phyloP scores from a whole-genome alignment of 352 stramenopile species.

The Phytophthora tubulina region DNA sequence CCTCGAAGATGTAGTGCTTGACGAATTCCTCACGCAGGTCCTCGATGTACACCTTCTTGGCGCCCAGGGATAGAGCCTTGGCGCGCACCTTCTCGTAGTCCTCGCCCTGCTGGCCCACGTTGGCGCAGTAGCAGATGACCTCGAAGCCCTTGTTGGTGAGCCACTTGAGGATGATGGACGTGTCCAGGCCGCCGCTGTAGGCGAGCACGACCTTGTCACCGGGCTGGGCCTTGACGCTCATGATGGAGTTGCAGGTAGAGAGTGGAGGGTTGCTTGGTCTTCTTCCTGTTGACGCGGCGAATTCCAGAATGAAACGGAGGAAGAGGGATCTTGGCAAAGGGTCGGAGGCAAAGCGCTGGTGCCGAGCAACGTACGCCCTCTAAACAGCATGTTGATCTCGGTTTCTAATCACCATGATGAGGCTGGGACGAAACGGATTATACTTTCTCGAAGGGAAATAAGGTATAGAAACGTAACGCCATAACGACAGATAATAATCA shows the following conservation, averaged over 20 bases:
- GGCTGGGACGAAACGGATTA: slow-evolving; percentile 26
- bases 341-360: slow-evolving; percentile 4
- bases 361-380: slow-evolving; percentile 25
- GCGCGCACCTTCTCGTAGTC: slow-evolving; percentile 96
- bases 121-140: slow-evolving; percentile 99
- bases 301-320: slow-evolving; percentile 52
- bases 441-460: neutral
- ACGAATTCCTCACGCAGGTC: slow-evolving; percentile 99
- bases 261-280: slow-evolving; percentile 27
- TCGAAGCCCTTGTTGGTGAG: slow-evolving; percentile 98
- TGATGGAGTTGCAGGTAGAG: slow-evolving; percentile 34
- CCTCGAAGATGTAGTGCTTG: slow-evolving; percentile 93
- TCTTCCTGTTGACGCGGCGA: slow-evolving; percentile 22
- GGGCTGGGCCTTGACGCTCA: slow-evolving; percentile 77
- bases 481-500: too few species aligned
- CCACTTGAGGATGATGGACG: slow-evolving; percentile 99
- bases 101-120: slow-evolving; percentile 97
- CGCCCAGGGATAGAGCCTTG: slow-evolving; percentile 87
- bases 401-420: slow-evolving; percentile 41
- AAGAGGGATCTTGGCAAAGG: slow-evolving; percentile 22
- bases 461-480: too few species aligned
- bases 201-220: slow-evolving; percentile 96
- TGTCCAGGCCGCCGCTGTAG: slow-evolving; percentile 98
- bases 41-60: slow-evolving; percentile 94
- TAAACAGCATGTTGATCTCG: slow-evolving; percentile 44